These are phyloP conservation scores for Posidonia australis DNA, from an alignment of 106 monocot species.

Conservation along the genomic window DNA sequence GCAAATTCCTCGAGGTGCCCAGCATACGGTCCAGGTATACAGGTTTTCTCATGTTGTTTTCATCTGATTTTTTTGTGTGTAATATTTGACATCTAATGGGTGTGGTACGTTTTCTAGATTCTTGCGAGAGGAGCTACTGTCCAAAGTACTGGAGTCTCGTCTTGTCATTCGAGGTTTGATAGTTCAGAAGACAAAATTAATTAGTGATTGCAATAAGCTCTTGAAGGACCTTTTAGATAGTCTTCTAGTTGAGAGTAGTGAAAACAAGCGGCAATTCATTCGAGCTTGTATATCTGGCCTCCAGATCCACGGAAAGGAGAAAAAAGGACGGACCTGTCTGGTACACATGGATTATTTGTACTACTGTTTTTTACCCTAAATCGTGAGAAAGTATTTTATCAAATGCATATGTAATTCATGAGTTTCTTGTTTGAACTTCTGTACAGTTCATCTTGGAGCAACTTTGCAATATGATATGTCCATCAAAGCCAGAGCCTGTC, in stretches of 20 bases:
- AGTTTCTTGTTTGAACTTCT: slow-evolving; percentile 4
- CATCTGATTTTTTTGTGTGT: background rate
- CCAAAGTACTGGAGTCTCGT: slow-evolving; percentile 80
- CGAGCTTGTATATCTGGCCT: slow-evolving; percentile 91
- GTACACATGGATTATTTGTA: slow-evolving; percentile 24
- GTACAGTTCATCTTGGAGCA: slow-evolving; percentile 98
- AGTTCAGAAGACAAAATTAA: slow-evolving; percentile 96
- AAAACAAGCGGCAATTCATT: slow-evolving; percentile 90
- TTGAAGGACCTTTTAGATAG: slow-evolving; percentile 91
- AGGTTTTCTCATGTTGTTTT: slow-evolving; percentile 5
- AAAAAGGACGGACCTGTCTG: slow-evolving; percentile 66
- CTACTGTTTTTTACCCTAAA: background rate
- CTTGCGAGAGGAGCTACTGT: slow-evolving; percentile 74
- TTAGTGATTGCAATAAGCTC: slow-evolving; percentile 78
- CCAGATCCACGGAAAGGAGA: slow-evolving; percentile 70
- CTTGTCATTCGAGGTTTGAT: slow-evolving; percentile 91
- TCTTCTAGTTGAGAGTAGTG: slow-evolving; percentile 75
- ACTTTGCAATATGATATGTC: slow-evolving; percentile 94
- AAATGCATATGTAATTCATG: background rate
- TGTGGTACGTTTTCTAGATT: slow-evolving; percentile 33
- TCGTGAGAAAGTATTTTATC: background rate
- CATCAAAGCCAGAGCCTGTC: slow-evolving; percentile 79
- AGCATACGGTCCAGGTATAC: slow-evolving; percentile 79
- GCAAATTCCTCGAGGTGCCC: slow-evolving; percentile 87
- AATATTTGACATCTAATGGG: background rate